Base-by-base conservation (phyloP, 148 eudicot species). In the Chenopodium album region DNA sequence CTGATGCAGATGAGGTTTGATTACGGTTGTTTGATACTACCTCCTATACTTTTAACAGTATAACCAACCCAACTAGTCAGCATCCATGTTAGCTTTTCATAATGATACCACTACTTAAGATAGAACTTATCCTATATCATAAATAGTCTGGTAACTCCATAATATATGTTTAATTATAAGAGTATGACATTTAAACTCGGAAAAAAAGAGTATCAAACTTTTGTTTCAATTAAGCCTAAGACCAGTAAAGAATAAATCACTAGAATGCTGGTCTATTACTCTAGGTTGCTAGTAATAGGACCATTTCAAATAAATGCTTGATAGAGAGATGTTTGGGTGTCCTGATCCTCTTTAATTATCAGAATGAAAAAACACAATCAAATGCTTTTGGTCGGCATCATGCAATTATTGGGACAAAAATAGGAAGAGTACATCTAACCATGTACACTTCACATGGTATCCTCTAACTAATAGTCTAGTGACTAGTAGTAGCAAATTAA, bases 371-470 rank as follows among this genome's bases (percentile, higher is more conserved):
- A 22, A 76, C 19, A 31, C 70, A 41, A 9, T 63, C 76, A 76
- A 79, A 75, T 75, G 52, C 9, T 76, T 76, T 84, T 75, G 85
- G 85, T 75, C 64, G 79, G 79, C 64, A 41, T 84, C 64, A 28
- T 84, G 54, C n/a, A 65, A 83, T 78, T 64, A 83, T 77, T 82
- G 71, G 46, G n/a, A 28, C 48, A 31, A 78, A 74, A 71, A n/a
- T n/a, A 22, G 37, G 52, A 32, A 73, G 59, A 73, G 78, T 78
- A 54, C 31, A 78, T 65, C 46, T 34, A 72, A 32, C 69, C 67
- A 78, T 78, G 56, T 78, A 48, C 77, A 46, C 78, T 56, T 79
- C 78, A 73, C 79, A 83, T 79, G 82, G 68, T 54, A 63, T 70
- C 70, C 14, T 69, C 64, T 37, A 5, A 7, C 26, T 20, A 62